These are phyloP conservation scores for Lentinula detonsa DNA, from an alignment of 768 basidiomycete genomes.

Conservation along the genomic window DNA sequence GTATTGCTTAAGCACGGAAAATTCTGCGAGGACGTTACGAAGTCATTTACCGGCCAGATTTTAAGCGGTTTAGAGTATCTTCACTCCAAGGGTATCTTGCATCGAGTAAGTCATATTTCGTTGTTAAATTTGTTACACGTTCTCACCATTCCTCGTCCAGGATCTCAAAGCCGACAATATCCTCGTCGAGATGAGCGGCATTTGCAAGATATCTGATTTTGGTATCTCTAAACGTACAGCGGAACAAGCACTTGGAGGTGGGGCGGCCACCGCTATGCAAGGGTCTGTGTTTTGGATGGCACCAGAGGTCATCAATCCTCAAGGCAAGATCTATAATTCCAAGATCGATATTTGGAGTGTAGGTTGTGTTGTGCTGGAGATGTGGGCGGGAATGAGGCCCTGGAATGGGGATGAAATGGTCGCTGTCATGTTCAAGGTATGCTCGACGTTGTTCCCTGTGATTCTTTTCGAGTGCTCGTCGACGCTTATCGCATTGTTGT, in stretches of 20 bases:
- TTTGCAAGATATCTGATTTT: conserved; percentile 98
- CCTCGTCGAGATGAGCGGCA: conserved; percentile 84
- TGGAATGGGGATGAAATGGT: conserved; percentile 90
- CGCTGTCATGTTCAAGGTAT: conserved; percentile 91
- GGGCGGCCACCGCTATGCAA: conserved; percentile 91
- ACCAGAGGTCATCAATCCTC: conserved; percentile 85
- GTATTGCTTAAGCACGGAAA: conserved; percentile 88
- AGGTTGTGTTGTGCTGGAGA: conserved; percentile 97
- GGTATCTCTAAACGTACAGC: conserved; percentile 97
- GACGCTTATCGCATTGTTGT: neutral
- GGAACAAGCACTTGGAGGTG: conserved; percentile 73
- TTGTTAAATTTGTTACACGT: conserved; percentile 3
- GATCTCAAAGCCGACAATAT: conserved; percentile 99
- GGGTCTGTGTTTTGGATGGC: conserved; percentile 99
- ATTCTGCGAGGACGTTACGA: conserved; percentile 88
- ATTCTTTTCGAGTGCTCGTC: neutral
- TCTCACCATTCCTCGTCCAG: conserved; percentile 27
- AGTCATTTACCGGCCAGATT: conserved; percentile 90
- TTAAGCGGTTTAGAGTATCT: conserved; percentile 88
- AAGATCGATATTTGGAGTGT: conserved; percentile 99
- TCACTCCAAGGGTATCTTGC: conserved; percentile 86
- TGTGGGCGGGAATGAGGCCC: conserved; percentile 96
- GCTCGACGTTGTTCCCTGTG: conserved; percentile 10
- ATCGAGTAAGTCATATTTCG: conserved; percentile 50
- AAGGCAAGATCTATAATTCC: conserved; percentile 88